Conservation (phyloP, 2,329 filamentous ascomycete genomes). For the Fusarium sp. region DNA sequence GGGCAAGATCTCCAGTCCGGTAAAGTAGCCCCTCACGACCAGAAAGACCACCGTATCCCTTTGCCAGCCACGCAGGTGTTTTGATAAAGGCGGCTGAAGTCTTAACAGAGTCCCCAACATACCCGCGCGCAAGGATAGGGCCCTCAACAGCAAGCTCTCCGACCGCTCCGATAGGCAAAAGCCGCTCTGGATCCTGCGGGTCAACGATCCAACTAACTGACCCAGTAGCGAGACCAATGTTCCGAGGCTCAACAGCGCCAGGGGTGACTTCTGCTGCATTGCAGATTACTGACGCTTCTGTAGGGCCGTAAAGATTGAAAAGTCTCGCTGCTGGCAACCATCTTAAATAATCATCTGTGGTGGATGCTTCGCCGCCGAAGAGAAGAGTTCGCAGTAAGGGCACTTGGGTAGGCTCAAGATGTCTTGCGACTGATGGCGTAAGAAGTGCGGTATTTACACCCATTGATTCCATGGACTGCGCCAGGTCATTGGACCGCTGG, state of each 20-base stretch:
- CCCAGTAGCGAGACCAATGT: constrained; percentile 12
- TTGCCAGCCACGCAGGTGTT: background rate
- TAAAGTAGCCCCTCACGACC: background rate
- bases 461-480: constrained; percentile 58
- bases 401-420: background rate
- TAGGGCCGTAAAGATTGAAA: constrained; percentile 9
- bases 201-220: constrained; percentile 14
- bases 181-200: constrained; percentile 16
- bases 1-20: constrained; percentile 13
- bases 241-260: background rate
- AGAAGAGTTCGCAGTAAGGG: background rate
- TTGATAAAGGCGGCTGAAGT: constrained; percentile 16
- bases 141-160: constrained; percentile 63
- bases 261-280: background rate
- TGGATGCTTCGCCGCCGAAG: background rate
- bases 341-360: background rate
- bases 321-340: background rate
- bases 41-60: background rate
- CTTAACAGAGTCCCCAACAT: constrained; percentile 20
- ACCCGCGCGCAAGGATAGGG: constrained; percentile 64
- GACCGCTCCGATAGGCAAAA: constrained; percentile 42
- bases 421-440: constrained; percentile 61
- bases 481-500: constrained; percentile 62
- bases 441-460: constrained; percentile 48
- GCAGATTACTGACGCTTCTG: constrained; percentile 5